Evolutionary conservation across 768 basidiomycete genomes (phyloP).

Genomic region (Podaxis rugospora): DNA sequence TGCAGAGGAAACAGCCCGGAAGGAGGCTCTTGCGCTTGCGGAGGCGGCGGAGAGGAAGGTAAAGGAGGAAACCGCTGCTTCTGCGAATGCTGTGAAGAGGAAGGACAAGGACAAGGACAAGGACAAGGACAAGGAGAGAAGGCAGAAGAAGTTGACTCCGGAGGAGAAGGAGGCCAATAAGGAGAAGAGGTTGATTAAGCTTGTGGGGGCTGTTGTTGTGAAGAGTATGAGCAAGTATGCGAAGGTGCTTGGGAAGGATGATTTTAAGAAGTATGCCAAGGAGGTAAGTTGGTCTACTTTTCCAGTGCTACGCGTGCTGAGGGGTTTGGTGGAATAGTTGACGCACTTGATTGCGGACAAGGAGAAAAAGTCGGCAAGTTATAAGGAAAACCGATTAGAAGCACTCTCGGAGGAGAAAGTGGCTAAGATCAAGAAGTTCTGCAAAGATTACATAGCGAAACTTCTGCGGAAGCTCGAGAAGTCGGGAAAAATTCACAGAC

Average conservation of each 20-base stretch:
- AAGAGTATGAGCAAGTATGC: slow-evolving; percentile 89
- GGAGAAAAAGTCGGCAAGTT: slow-evolving; percentile 88
- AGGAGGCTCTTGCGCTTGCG: slow-evolving; percentile 23
- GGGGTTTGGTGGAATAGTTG: slow-evolving; percentile 42
- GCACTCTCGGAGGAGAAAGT: slow-evolving; percentile 82
- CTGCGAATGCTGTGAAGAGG: slow-evolving; percentile 25
- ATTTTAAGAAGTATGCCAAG: slow-evolving; percentile 94
- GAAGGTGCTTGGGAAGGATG: slow-evolving; percentile 66
- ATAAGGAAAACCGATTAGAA: slow-evolving; percentile 69
- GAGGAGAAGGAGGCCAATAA: slow-evolving; percentile 65
- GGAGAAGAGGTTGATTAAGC: slow-evolving; percentile 79
- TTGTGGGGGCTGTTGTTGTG: slow-evolving; percentile 89
- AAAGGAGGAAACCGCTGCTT: slow-evolving; percentile 14
- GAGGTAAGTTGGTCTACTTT: slow-evolving; percentile 52
- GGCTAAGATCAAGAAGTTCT: slow-evolving; percentile 86
- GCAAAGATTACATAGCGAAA: slow-evolving; percentile 88
- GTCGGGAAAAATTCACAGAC: slow-evolving; percentile 27
- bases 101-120: slow-evolving; percentile 25
- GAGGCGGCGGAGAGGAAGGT: slow-evolving; percentile 25
- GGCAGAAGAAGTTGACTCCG: slow-evolving; percentile 30
- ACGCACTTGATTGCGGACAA: slow-evolving; percentile 87
- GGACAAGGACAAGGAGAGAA: slow-evolving; percentile 62
- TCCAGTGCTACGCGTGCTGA: not conserved
- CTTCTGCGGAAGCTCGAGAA: slow-evolving; percentile 67
- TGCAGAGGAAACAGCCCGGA: slow-evolving; percentile 26